phyloP scores from a whole-genome alignment of 2,329 filamentous ascomycete genomes.

The Bipolaris cookei region DNA sequence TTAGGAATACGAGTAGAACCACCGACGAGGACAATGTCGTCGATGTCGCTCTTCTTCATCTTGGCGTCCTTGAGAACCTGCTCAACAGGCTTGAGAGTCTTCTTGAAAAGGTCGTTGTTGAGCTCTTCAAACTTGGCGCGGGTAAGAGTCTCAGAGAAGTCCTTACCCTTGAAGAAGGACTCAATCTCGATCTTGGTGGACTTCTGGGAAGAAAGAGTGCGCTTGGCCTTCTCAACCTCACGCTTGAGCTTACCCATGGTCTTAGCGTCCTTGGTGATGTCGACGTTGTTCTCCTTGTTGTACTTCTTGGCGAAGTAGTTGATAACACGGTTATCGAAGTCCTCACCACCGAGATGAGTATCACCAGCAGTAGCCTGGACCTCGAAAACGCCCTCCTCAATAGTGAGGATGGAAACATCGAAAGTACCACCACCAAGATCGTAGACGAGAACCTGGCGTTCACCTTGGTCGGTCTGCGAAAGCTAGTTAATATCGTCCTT shows the following conservation, averaged over 20 bases:
- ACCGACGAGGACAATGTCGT: slow-evolving; percentile 97
- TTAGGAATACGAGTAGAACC: slow-evolving; percentile 99
- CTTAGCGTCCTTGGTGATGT: slow-evolving; percentile 93
- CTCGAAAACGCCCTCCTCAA: slow-evolving; percentile 92
- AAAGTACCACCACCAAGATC: slow-evolving; percentile 54
- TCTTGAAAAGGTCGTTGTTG: slow-evolving; percentile 99
- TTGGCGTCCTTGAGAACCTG: slow-evolving; percentile 98
- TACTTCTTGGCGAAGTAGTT: slow-evolving; percentile 95
- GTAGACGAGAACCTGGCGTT: slow-evolving; percentile 52
- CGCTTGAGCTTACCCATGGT: slow-evolving; percentile 99
- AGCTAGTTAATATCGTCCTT: slow-evolving; percentile 1
- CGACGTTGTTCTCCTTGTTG: slow-evolving; percentile 97
- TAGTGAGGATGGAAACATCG: slow-evolving; percentile 72
- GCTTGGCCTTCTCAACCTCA: slow-evolving; percentile 99
- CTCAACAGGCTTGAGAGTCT: slow-evolving; percentile 97
- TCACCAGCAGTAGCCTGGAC: slow-evolving; percentile 95
- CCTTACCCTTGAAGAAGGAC: slow-evolving; percentile 93
- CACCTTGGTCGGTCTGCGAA: slow-evolving; percentile 42
- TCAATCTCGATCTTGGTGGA: slow-evolving; percentile 95
- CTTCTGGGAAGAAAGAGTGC: slow-evolving; percentile 91
- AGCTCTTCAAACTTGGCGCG: slow-evolving; percentile 99
- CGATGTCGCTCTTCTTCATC: slow-evolving; percentile 91
- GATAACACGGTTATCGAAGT: slow-evolving; percentile 98
- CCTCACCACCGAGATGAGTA: slow-evolving; percentile 96
- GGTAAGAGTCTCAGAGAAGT: slow-evolving; percentile 98